Evolutionary conservation across 163 green algal genomes (phyloP), one percentile per base, ranked within the genome.

Genomic region (Prototheca stagnorum): DNA sequence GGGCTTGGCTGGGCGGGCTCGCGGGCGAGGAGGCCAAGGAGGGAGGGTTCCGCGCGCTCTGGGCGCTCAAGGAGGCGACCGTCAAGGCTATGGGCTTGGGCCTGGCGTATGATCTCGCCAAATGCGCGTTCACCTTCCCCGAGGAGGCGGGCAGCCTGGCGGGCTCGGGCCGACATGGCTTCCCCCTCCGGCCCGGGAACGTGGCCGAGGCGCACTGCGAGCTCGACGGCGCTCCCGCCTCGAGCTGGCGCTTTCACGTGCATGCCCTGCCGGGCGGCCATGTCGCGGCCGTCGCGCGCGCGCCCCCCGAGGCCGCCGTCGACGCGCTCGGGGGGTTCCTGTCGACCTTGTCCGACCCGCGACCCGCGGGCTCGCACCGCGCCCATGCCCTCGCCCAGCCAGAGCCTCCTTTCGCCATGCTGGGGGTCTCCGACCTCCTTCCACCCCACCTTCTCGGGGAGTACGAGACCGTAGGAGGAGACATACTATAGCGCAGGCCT

Each of bases 1-100:
- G 2, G 27, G 33, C n/a, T 50, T 75, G 9, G 31, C n/a, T 49
- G 4, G 33, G 20, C 8, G 21, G 35, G 15, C 44, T 34, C 3
- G 29, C 36, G 2, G 45, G 59, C 4, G 39, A 57, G 7, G 47
- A 48, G 20, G 42, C 31, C 1, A 53, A 57, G 44, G 52, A 73
- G 20, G 24, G 6, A 8, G 14, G 31, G 7, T 75, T 79, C 36
- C 49, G 62, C 17, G 45, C 53, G 29, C 49, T 65, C 23, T 82
- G 73, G 73, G 68, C 62, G 43, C 50, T 78, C 37, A 82, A 9
- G 40, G 47, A 86, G 77, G 75, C 80, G 1, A 84, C 75, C 61
- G 67, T 84, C 28, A 92, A 92, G 54, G 82, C 80, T 1, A 68
- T 69, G 0, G 82, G 82, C 1, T 71, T 85, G 55, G 82, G 82